Base-by-base conservation (phyloP, 805 yeast species). In the Wickerhamomyces sydowiorum region DNA sequence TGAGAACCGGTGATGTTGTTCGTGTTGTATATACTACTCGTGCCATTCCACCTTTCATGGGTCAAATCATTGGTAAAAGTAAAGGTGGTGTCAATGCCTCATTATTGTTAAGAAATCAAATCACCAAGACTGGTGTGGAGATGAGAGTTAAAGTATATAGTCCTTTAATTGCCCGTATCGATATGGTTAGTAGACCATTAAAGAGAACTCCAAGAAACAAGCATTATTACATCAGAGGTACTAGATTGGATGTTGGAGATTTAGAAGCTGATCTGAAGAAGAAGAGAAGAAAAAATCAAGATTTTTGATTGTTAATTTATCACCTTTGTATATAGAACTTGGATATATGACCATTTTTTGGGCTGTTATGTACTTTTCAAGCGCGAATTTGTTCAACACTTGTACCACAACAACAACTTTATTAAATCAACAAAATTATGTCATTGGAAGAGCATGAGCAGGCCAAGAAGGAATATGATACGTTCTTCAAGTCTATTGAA, bases 171-270 rank as follows among this genome's bases (percentile, higher is more conserved):
- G 76, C 80, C 48, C 77, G 82, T 62, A 72, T 91, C 40, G 97
- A 90, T 64, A 62, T 89, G 31, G 63, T 91, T 47, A 75, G 85
- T 63, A 82, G 82, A 63, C 91, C 95, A 30, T 63, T 67, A 48
- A 76, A 75, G 57, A 81, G 87, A 64, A 78, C 84, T 70, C 71
- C 74, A 48, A 80, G 96, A 76, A 78, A 80, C 66, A 91, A 87
- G 72, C 91, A 88, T 54, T 90, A 83, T 73, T 93, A 87, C 66
- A 84, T 93, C 58, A 84, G 96, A 68, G 83, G 76, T 62, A 72
- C 82, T 39, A 80, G 78, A 57, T 66, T 80, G 61, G 95, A 86
- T 62, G 90, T 82, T 38, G 82, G 80, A 48, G 89, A 83, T 59
- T 62, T 83, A 46, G 86, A 79, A 54, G 64, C 69, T 17, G 60